These are phyloP conservation scores for Acacia concinna DNA, from an alignment of 331 rosid species.

Conservation along the genomic window DNA sequence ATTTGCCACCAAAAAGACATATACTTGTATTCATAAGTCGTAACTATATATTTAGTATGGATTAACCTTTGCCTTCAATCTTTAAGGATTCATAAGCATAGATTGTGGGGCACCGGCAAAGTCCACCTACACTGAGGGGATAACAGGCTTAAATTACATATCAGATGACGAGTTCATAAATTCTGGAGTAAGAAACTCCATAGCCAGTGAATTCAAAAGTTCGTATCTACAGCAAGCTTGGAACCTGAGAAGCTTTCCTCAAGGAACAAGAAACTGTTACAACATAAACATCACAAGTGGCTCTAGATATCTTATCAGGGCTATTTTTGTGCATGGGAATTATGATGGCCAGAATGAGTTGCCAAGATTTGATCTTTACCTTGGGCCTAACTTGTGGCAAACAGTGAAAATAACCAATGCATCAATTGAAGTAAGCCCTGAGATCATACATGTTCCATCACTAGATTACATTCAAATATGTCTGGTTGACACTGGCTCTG, in stretches of 20 bases:
- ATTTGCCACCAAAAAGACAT: background rate
- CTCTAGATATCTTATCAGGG: constrained; percentile 29
- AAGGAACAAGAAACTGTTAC: constrained; percentile 47
- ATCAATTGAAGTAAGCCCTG: fast-evolving
- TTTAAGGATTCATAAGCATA: constrained; percentile 49
- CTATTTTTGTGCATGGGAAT: constrained; percentile 33
- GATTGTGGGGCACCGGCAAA: constrained; percentile 38
- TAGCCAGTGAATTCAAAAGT: background rate
- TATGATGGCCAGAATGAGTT: constrained; percentile 28
- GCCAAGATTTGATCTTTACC: constrained; percentile 29
- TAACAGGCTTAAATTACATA: constrained; percentile 24
- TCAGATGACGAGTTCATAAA: constrained; percentile 45
- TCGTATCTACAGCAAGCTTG: background rate
- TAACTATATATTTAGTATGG: background rate
- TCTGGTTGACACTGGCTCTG: constrained; percentile 24
- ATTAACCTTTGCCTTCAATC: background rate
- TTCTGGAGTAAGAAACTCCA: constrained; percentile 30
- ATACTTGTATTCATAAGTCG: background rate
- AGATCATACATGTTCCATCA: constrained; percentile 31
- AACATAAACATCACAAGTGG: constrained; percentile 31
- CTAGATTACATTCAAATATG: constrained; percentile 28
- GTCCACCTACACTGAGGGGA: constrained; percentile 1
- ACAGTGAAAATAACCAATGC: background rate
- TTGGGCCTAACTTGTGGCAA: constrained; percentile 36
- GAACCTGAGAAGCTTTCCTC: constrained; percentile 52